Percentiles rank a stretch among this genome's conserved stretches.
Evolutionary conservation across 2,329 filamentous ascomycete genomes (phyloP).

Genomic region (Sporothrix curviconia): DNA sequence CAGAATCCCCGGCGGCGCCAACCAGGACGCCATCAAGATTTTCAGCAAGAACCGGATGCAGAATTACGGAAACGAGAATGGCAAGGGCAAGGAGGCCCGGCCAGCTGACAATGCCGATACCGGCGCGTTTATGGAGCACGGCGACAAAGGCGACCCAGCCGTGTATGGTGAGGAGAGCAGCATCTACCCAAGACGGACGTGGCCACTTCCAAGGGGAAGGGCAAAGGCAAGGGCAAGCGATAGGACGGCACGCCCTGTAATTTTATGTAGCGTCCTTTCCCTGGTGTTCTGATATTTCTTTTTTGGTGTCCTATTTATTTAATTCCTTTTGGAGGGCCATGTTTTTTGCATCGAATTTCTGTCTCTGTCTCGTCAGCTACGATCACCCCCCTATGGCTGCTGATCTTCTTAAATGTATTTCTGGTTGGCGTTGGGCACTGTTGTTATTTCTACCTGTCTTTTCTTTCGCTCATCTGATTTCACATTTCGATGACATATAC

Average conservation of each 20-base stretch:
- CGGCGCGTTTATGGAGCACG: conserved; percentile 74
- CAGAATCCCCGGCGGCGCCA: conserved; percentile 47
- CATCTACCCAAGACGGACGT: conserved; percentile 41
- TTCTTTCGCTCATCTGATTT: not conserved
- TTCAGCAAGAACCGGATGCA: conserved; percentile 55
- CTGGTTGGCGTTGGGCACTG: not conserved
- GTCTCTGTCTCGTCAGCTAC: not conserved
- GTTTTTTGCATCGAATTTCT: not conserved
- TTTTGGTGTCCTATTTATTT: not conserved
- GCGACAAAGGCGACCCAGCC: conserved; percentile 75
- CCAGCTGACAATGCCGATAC: conserved; percentile 63
- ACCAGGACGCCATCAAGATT: conserved; percentile 61
- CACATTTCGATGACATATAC: not conserved
- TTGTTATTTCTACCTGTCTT: not conserved
- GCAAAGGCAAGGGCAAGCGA: conserved; percentile 20
- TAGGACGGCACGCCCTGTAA: not conserved
- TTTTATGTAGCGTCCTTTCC: not conserved
- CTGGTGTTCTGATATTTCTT: not conserved
- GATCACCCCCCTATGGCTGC: too few relatives aligned
- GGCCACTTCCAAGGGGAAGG: conserved; percentile 20
- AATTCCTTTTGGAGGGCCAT: not conserved
- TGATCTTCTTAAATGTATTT: not conserved
- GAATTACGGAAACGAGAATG: not conserved
- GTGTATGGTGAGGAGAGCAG: conserved; percentile 63
- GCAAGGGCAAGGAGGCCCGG: conserved; percentile 49